Base-by-base conservation (phyloP, 1,284 basidiomycete species). In the Ustilago shanxiensis region DNA sequence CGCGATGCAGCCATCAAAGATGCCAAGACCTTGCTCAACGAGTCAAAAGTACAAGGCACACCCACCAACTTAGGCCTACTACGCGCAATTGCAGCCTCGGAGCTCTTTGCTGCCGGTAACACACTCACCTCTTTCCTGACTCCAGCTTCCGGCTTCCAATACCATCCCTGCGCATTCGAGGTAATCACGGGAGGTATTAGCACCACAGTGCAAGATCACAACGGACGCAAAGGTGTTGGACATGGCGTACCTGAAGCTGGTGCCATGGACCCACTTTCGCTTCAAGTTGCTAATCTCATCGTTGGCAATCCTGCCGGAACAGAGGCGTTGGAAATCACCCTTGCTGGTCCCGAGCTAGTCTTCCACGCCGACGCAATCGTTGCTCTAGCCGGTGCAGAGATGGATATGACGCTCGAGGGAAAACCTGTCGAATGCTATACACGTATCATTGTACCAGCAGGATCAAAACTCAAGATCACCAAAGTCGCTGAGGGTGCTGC, bases 171-270 rank as follows among this genome's bases (percentile, higher is more conserved):
- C 2, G 89, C 89, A 0, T 84, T 92, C 64, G 90, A 90, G 33
- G 88, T 92, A 2, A 56, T 91, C 11, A 88, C 88, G 5, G 87
- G 89, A 0, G 91, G 91, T 0, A 86, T 92, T 22, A 90, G 90
- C 44, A 89, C 89, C 1, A 89, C 90, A 0, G 87, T 92, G 0
- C 92, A 93, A 80, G 91, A 92, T 79, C 57, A 60, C 14, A 88
- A 90, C 22, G 90, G 90, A 1, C 88, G 92, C 16, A 85, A 83
- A 9, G 70, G 77, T 0, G 87, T 89, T 1, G 89, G 90, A 0
- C 86, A 89, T 47, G 92, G 92, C 14, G 89, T 92, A 10, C 92
- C 92, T 0, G 88, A 87, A n/a, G 89, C 90, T 65, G 92, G 92
- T 0, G 90, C 91, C 0, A 90, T 91, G 89, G 92, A 93, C 81